These are phyloP conservation scores for Rhododendron kiyosumense DNA, from an alignment of 148 eudicot species.

Conservation along the genomic window DNA sequence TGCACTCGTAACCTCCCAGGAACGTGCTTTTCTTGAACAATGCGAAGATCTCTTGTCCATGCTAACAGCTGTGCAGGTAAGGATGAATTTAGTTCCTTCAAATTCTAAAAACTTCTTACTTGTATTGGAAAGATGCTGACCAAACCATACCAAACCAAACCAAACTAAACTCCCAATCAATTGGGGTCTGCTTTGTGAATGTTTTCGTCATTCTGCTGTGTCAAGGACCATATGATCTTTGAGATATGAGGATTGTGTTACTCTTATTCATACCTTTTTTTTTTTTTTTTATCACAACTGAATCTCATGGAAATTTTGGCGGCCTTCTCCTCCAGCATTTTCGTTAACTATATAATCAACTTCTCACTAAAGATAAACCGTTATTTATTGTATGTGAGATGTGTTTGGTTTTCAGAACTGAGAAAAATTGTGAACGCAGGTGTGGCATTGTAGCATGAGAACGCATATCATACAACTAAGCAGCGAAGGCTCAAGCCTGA, in stretches of 20 bases:
- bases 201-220: background rate
- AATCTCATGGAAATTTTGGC: background rate
- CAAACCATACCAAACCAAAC: background rate
- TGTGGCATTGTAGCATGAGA: constrained; percentile 64
- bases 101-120: background rate
- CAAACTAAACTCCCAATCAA: background rate
- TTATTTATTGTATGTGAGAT: background rate
- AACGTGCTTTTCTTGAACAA: constrained; percentile 46
- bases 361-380: background rate
- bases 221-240: background rate
- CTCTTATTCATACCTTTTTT: background rate
- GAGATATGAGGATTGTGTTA: no score
- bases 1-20: constrained; percentile 36
- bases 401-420: background rate
- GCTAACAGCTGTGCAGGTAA: constrained; percentile 66
- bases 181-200: background rate
- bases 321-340: background rate
- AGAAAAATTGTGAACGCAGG: constrained; percentile 36
- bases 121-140: background rate
- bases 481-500: constrained; percentile 21
- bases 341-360: background rate
- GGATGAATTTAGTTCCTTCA: background rate
- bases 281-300: background rate
- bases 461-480: constrained; percentile 50
- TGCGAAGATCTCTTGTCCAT: constrained; percentile 59